These are phyloP conservation scores for Saccharomycopsis microspora DNA, from an alignment of 805 yeast genomes.

Conservation along the genomic window DNA sequence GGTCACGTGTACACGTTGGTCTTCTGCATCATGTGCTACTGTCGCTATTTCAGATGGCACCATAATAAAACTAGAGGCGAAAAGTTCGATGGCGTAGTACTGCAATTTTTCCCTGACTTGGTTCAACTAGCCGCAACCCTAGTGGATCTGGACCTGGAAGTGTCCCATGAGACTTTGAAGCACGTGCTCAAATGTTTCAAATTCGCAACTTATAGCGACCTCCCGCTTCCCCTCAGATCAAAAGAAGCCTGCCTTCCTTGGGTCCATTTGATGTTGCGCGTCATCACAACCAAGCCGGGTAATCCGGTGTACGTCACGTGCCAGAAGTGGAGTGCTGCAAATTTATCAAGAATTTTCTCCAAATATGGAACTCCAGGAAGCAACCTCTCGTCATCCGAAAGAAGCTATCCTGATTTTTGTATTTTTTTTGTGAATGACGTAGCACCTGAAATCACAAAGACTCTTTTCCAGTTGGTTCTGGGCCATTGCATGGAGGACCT, in stretches of 20 bases:
- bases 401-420: slow-evolving; percentile 51
- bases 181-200: slow-evolving; percentile 67
- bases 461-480: slow-evolving; percentile 40
- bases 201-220: slow-evolving; percentile 58
- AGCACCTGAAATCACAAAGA: slow-evolving; percentile 61
- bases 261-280: slow-evolving; percentile 65
- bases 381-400: slow-evolving; percentile 23
- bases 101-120: slow-evolving; percentile 52
- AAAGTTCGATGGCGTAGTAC: slow-evolving; percentile 41
- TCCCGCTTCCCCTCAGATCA: slow-evolving; percentile 56
- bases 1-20: slow-evolving; percentile 46
- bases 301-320: slow-evolving; percentile 57
- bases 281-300: slow-evolving; percentile 46
- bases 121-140: slow-evolving; percentile 52
- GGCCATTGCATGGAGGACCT: no score
- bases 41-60: slow-evolving; percentile 63
- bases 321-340: slow-evolving; percentile 85
- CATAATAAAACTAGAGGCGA: slow-evolving; percentile 41
- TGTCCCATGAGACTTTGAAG: slow-evolving; percentile 61
- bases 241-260: slow-evolving; percentile 45
- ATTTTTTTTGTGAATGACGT: slow-evolving; percentile 41
- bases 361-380: slow-evolving; percentile 45
- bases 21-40: slow-evolving; percentile 56
- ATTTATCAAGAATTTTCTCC: slow-evolving; percentile 56
- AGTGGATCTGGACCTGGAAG: slow-evolving; percentile 20